These are phyloP conservation scores for Lentinus tigrinus DNA, from an alignment of 768 basidiomycete species.

Conservation along the genomic window DNA sequence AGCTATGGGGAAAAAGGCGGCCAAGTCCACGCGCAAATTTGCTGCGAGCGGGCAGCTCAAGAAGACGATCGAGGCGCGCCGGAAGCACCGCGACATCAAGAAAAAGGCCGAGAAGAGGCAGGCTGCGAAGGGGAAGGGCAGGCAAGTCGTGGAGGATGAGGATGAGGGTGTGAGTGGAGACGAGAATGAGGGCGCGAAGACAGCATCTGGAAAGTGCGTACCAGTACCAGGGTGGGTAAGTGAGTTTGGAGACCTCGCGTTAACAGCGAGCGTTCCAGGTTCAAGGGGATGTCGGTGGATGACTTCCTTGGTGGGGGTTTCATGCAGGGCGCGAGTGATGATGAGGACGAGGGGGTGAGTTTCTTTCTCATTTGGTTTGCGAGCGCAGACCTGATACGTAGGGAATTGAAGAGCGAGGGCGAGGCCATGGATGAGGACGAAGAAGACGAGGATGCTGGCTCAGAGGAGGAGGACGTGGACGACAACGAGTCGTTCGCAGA, in stretches of 20 bases:
- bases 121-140: conserved; percentile 28
- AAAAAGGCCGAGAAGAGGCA: conserved; percentile 68
- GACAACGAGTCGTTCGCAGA: conserved; percentile 73
- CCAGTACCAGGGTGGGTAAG: no score
- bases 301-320: conserved; percentile 72
- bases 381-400: not conserved
- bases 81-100: conserved; percentile 73
- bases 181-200: conserved; percentile 26
- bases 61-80: conserved; percentile 80
- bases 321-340: conserved; percentile 62
- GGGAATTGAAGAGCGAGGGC: conserved; percentile 11
- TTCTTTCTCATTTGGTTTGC: not conserved
- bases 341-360: conserved; percentile 31
- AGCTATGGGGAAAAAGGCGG: conserved; percentile 56
- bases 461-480: conserved; percentile 40
- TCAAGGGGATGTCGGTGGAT: conserved; percentile 68
- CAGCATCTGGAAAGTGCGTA: conserved; percentile 23
- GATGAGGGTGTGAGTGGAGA: conserved; percentile 26
- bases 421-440: conserved; percentile 26
- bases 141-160: conserved; percentile 21
- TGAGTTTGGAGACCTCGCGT: no score
- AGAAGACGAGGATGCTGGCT: conserved; percentile 28
- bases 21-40: conserved; percentile 86
- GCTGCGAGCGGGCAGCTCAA: conserved; percentile 86
- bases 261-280: conserved; percentile 24